These are phyloP conservation scores for Bipolaris oryzae DNA, from an alignment of 2,329 filamentous ascomycete species.

Conservation along the genomic window DNA sequence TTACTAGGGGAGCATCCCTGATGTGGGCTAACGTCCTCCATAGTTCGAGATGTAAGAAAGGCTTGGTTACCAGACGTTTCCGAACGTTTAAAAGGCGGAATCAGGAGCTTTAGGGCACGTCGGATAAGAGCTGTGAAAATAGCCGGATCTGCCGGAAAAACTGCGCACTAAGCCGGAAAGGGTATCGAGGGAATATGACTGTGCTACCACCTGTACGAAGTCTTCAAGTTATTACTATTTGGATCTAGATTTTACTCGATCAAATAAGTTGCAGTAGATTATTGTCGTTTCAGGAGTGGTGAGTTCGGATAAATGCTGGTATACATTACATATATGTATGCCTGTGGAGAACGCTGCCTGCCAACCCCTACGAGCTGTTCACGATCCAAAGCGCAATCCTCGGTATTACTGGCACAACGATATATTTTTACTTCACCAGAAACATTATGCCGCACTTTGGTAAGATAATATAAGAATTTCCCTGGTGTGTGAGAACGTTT, in stretches of 20 bases:
- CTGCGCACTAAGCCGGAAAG: constrained; percentile 10
- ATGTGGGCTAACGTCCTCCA: constrained; percentile 3
- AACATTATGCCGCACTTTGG: too few relatives aligned
- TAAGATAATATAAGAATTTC: too few relatives aligned
- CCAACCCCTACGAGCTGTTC: too few relatives aligned
- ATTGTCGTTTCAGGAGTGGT: background rate
- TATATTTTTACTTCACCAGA: too few relatives aligned
- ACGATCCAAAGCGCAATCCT: too few relatives aligned
- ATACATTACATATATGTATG: too few relatives aligned
- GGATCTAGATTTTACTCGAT: background rate
- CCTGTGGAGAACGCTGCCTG: too few relatives aligned
- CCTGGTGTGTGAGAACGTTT: too few relatives aligned
- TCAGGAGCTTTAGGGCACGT: constrained; percentile 4
- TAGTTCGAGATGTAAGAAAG: background rate
- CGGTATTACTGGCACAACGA: too few relatives aligned
- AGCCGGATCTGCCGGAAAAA: constrained; percentile 17
- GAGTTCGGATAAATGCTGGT: background rate
- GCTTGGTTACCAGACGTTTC: background rate
- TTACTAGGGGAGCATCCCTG: background rate
- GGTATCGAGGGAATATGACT: background rate
- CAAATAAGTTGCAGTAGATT: background rate
- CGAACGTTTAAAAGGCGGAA: constrained; percentile 9
- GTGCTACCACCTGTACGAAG: too few relatives aligned
- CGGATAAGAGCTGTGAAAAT: constrained; percentile 13
- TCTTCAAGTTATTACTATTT: background rate